Conservation (phyloP, 2,329 filamentous ascomycete genomes). For the Domatiomyces catenatus region DNA sequence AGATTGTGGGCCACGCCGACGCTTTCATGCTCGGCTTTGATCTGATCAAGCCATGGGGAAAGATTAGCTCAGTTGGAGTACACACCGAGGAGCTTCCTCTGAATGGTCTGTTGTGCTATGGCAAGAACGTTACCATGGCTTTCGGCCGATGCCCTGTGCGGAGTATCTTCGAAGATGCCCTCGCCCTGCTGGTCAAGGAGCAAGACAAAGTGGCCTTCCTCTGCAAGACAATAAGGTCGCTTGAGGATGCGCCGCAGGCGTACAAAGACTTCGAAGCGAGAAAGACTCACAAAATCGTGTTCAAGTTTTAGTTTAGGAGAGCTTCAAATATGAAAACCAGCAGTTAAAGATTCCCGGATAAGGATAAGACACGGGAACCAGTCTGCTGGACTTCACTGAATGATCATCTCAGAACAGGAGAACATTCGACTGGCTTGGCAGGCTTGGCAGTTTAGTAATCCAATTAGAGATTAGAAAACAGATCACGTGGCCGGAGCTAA, state of each 20-base stretch:
- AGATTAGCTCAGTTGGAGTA: constrained; percentile 17
- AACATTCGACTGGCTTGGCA: no score
- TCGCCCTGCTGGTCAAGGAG: constrained; percentile 15
- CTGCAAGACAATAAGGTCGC: constrained; percentile 16
- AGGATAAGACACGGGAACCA: no score
- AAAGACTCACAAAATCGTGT: constrained; percentile 16
- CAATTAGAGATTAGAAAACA: no score
- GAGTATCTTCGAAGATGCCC: constrained; percentile 16
- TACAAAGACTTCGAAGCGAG: constrained; percentile 17
- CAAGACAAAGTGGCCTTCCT: constrained; percentile 17
- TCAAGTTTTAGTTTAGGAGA: constrained; percentile 1
- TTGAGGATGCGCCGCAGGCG: constrained; percentile 16
- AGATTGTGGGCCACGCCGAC: constrained; percentile 15
- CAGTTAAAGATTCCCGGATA: no score
- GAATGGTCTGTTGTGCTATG: constrained; percentile 14
- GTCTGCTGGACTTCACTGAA: no score
- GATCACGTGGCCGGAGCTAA: no score
- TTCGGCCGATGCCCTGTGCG: constrained; percentile 17
- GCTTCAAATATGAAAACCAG: no score
- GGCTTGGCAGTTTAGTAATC: no score
- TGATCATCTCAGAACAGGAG: no score
- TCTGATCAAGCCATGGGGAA: constrained; percentile 16
- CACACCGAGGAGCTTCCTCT: constrained; percentile 14
- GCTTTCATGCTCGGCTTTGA: constrained; percentile 17
- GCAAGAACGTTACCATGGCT: constrained; percentile 18